Evolutionary conservation across 768 basidiomycete genomes (phyloP).

Genomic region (Rhodotorula paludigena): DNA sequence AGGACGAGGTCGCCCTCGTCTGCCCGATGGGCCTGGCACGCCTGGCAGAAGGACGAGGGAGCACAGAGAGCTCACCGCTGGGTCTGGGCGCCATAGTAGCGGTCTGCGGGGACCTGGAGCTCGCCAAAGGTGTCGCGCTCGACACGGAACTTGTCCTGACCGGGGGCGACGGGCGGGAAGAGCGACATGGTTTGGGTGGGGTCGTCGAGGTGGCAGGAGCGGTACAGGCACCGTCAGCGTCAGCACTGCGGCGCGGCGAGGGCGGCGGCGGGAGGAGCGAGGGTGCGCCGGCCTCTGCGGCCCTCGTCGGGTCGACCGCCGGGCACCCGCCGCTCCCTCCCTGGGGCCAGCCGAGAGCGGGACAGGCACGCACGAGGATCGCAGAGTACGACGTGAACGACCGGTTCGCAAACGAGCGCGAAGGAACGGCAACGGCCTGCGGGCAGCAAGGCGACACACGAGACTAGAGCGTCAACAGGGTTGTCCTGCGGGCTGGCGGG

Average conservation of each 20-base stretch:
- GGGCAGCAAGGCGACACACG: background rate
- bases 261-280: no score
- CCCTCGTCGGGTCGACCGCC: no score
- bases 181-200: slow-evolving; percentile 7
- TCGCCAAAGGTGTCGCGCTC: slow-evolving; percentile 97
- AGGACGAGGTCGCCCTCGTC: no score
- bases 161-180: slow-evolving; percentile 12
- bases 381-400: slow-evolving; percentile 30
- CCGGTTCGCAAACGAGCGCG: slow-evolving; percentile 25
- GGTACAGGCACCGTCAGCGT: background rate
- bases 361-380: slow-evolving; percentile 19
- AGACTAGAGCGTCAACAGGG: background rate
- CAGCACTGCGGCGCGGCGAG: no score
- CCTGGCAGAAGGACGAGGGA: no score
- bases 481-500: no score
- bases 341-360: no score
- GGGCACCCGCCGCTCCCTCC: no score
- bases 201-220: background rate
- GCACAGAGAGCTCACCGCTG: slow-evolving; percentile 68
- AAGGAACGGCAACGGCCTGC: slow-evolving; percentile 17
- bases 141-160: slow-evolving; percentile 45
- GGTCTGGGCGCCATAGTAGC: slow-evolving; percentile 98
- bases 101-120: slow-evolving; percentile 75
- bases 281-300: no score
- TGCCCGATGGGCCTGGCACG: no score